These are phyloP conservation scores for Penicillium subrubescens DNA, from an alignment of 495 filamentous ascomycete genomes.

Conservation along the genomic window DNA sequence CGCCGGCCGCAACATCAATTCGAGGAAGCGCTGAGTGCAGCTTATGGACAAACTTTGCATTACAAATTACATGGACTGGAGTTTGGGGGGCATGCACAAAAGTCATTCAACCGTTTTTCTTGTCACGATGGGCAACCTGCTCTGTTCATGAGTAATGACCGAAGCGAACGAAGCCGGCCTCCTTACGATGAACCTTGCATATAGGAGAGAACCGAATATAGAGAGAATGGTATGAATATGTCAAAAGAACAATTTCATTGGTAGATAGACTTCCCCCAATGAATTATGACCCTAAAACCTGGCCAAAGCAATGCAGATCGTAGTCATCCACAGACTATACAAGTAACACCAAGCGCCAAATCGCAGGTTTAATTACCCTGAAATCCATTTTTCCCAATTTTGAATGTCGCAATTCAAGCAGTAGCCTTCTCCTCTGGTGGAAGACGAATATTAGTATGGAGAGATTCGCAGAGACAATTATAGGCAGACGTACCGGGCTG, in stretches of 20 bases:
- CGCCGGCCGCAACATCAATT: conserved; percentile 84
- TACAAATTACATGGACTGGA: conserved; percentile 34
- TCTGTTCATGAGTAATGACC: not conserved
- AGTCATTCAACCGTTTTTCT: conserved; percentile 26
- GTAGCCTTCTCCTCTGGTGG: conserved; percentile 33
- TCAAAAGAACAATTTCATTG: conserved; percentile 14
- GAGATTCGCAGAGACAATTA: not conserved
- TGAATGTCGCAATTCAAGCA: conserved; percentile 26
- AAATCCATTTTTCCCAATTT: conserved; percentile 31
- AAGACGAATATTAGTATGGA: conserved; percentile 14
- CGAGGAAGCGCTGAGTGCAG: conserved; percentile 61
- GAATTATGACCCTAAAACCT: conserved; percentile 1
- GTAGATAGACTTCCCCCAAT: conserved; percentile 11
- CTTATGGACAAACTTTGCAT: conserved; percentile 22
- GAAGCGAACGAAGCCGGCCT: not conserved
- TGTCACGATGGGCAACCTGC: conserved; percentile 8
- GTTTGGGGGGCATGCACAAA: conserved; percentile 39
- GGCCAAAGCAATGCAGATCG: conserved; percentile 24
- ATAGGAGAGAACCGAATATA: conserved; percentile 13
- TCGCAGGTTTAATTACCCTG: conserved; percentile 35
- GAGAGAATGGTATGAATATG: conserved; percentile 4
- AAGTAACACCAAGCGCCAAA: conserved; percentile 52
- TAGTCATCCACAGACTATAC: conserved; percentile 36
- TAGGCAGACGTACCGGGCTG: conserved; percentile 52
- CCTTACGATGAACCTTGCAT: conserved; percentile 12